Conservation (phyloP, 345 rosid genomes). For the Heritiera fomes region DNA sequence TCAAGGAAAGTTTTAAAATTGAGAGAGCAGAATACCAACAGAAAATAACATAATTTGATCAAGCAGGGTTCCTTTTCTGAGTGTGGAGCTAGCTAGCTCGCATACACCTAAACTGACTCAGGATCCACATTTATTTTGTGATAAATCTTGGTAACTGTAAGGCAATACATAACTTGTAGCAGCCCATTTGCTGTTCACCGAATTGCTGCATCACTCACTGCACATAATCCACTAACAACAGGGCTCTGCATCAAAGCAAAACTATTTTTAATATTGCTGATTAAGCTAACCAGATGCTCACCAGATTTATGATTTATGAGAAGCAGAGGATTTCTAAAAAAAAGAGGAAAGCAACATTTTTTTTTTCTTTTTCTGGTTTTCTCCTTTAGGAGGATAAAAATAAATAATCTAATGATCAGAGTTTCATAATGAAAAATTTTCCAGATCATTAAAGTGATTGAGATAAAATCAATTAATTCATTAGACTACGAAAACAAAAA, state of each 20-base stretch:
- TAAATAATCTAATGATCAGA: neutral
- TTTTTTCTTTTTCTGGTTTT: neutral
- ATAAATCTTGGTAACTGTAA: neutral
- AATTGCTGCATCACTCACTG: neutral
- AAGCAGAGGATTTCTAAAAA: too few relatives aligned
- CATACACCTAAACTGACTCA: constrained; percentile 17
- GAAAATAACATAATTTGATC: neutral
- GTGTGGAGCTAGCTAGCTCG: constrained; percentile 7
- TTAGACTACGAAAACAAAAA: neutral
- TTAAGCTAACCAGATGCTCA: neutral
- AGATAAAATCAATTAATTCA: neutral
- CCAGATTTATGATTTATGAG: neutral
- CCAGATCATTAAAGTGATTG: neutral
- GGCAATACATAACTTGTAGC: neutral
- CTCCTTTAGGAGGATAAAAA: neutral
- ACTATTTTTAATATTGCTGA: neutral
- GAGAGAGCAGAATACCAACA: constrained; percentile 1
- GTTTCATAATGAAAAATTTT: neutral
- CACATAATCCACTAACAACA: constrained; percentile 4
- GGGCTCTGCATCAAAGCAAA: neutral
- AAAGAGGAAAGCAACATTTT: neutral
- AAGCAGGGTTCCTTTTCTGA: neutral
- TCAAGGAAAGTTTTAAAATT: neutral
- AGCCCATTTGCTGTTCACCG: neutral
- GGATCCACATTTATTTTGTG: constrained; percentile 15